These are phyloP conservation scores for Skeletonema potamos DNA, from an alignment of 108 stramenopile species.

Conservation along the genomic window DNA sequence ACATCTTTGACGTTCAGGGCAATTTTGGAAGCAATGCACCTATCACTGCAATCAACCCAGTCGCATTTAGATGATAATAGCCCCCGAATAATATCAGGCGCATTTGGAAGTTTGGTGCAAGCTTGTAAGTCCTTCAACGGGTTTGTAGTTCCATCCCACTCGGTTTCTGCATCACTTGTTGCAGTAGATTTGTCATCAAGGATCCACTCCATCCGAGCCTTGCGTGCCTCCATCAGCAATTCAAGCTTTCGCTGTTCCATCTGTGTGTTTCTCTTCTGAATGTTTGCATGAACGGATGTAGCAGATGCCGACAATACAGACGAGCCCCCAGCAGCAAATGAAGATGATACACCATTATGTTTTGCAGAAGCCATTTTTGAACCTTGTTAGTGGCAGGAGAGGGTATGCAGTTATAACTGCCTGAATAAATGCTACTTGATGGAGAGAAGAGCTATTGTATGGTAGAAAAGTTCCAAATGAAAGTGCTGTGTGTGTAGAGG, in stretches of 20 bases:
- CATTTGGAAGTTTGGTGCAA: slow-evolving; percentile 27
- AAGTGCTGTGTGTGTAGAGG: too few species aligned
- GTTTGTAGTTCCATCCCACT: slow-evolving; percentile 7
- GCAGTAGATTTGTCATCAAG: slow-evolving; percentile 6
- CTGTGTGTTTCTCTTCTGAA: slow-evolving; percentile 30
- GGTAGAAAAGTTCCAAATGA: too few species aligned
- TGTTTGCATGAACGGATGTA: slow-evolving; percentile 8
- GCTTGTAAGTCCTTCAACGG: slow-evolving; percentile 31
- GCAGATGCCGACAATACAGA: background rate
- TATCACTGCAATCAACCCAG: slow-evolving; percentile 1
- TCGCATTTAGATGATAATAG: slow-evolving; percentile 15
- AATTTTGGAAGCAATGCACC: slow-evolving; percentile 1
- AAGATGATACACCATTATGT: background rate
- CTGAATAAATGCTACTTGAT: background rate
- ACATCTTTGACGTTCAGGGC: slow-evolving; percentile 9
- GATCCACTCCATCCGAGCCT: slow-evolving; percentile 68
- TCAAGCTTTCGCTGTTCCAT: slow-evolving; percentile 64
- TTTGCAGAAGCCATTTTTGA: background rate
- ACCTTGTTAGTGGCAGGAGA: background rate
- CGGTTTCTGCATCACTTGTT: background rate
- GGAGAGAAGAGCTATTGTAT: too few species aligned
- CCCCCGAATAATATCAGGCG: slow-evolving; percentile 30
- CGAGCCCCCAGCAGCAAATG: background rate
- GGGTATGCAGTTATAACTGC: background rate
- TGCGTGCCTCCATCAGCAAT: slow-evolving; percentile 65